phyloP scores from a whole-genome alignment of 176 grass and related monocot species.

The Zoysia japonica region DNA sequence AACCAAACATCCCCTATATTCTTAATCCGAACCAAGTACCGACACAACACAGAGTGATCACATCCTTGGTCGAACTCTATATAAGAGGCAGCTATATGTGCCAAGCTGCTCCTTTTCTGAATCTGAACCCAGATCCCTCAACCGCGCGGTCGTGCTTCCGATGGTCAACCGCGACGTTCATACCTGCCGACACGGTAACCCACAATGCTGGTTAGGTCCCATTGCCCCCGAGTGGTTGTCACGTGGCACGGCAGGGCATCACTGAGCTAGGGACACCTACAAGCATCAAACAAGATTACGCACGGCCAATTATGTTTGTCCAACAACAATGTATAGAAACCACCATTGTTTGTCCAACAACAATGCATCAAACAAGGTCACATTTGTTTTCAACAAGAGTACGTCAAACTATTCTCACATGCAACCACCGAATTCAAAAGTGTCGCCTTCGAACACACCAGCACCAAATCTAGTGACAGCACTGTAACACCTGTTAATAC shows the following conservation, averaged over 20 bases:
- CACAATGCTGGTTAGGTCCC: neutral
- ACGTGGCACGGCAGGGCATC: neutral
- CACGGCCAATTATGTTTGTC: neutral
- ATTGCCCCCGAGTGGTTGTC: neutral
- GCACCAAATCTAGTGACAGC: conserved; percentile 8
- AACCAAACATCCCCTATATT: no score
- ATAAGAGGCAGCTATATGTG: no score
- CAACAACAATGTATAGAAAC: neutral
- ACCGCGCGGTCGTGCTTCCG: neutral
- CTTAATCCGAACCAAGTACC: no score
- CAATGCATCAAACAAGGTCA: no score
- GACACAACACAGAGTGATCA: neutral
- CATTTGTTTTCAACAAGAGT: neutral
- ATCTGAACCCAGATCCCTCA: no score
- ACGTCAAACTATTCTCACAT: neutral
- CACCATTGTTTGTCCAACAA: neutral
- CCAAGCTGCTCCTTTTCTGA: no score
- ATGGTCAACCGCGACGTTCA: neutral
- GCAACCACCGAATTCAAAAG: neutral
- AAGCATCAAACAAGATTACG: neutral
- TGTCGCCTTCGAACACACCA: neutral
- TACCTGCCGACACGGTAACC: neutral
- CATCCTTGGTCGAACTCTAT: neutral
- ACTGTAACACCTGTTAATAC: conserved; percentile 7
- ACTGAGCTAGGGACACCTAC: neutral